Evolutionary conservation across 192 early-diverging fungal genomes (phyloP).

Genomic region (Oehlia diaphana): DNA sequence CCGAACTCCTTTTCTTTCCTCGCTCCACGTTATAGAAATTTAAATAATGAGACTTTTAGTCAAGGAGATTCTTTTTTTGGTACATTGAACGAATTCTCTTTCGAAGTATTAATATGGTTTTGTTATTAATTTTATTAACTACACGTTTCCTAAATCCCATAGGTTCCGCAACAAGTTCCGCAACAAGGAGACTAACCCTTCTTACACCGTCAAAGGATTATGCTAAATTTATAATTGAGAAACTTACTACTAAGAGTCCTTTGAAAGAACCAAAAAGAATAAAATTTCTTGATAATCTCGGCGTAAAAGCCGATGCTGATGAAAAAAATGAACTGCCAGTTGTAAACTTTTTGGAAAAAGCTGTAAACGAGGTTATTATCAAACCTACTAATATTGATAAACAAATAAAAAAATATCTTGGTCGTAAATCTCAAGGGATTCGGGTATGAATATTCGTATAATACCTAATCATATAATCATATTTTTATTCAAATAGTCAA

Average conservation of each 20-base stretch:
- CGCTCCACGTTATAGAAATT: background rate
- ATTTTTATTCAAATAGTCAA: background rate
- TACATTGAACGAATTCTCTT: background rate
- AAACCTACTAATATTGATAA: no score
- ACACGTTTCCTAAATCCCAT: background rate
- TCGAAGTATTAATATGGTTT: no score
- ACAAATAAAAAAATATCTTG: no score
- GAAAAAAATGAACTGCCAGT: no score
- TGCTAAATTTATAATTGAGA: background rate
- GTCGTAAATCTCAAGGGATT: background rate
- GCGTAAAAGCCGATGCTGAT: no score
- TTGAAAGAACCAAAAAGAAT: no score
- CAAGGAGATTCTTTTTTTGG: conserved; percentile 15
- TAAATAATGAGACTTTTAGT: background rate
- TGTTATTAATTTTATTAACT: background rate
- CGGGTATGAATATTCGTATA: background rate
- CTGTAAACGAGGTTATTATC: no score
- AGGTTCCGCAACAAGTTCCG: background rate
- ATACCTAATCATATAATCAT: no score
- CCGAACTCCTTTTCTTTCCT: background rate
- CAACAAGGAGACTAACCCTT: background rate
- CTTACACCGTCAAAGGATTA: background rate
- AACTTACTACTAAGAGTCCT: background rate
- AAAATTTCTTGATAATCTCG: no score
- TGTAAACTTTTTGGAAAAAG: no score